phyloP scores from a whole-genome alignment of 75 land plant genomes.

The Azolla pinnata region DNA sequence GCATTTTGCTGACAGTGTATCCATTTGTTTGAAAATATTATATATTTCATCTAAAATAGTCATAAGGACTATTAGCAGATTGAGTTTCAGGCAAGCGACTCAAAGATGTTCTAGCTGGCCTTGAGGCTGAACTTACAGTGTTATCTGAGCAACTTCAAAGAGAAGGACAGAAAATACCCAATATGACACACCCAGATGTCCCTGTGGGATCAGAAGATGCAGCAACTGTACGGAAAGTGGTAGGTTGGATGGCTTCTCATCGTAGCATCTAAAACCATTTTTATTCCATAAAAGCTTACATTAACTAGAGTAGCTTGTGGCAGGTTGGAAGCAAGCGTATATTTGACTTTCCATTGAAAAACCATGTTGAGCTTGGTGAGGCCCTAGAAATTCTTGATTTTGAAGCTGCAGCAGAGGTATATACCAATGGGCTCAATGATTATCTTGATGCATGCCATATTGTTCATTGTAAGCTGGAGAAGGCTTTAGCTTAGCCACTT shows the following conservation, averaged over 20 bases:
- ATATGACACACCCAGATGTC: slow-evolving; percentile 85
- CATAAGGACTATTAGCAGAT: slow-evolving; percentile 1
- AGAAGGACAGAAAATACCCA: slow-evolving; percentile 87
- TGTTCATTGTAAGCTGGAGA: too few relatives aligned
- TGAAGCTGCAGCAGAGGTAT: slow-evolving; percentile 94
- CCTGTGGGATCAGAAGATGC: slow-evolving; percentile 80
- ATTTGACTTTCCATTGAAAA: slow-evolving; percentile 66
- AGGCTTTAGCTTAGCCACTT: too few relatives aligned
- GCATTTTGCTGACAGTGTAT: too few relatives aligned
- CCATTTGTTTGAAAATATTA: too few relatives aligned
- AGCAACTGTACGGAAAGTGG: slow-evolving; percentile 64
- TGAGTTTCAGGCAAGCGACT: slow-evolving; percentile 57
- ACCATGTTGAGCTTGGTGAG: slow-evolving; percentile 82
- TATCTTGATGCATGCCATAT: too few relatives aligned
- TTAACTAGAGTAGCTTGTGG: too few relatives aligned
- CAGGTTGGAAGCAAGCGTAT: slow-evolving; percentile 67
- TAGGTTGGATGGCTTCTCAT: too few relatives aligned
- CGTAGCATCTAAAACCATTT: too few relatives aligned
- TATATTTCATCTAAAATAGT: too few relatives aligned
- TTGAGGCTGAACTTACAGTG: slow-evolving; percentile 59
- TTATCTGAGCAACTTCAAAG: slow-evolving; percentile 61
- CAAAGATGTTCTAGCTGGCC: slow-evolving; percentile 55
- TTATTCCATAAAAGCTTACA: too few relatives aligned
- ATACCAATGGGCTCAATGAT: neutral
- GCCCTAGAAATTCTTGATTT: slow-evolving; percentile 83